Base-by-base conservation (phyloP, 345 rosid species). In the Theobroma cacao region DNA sequence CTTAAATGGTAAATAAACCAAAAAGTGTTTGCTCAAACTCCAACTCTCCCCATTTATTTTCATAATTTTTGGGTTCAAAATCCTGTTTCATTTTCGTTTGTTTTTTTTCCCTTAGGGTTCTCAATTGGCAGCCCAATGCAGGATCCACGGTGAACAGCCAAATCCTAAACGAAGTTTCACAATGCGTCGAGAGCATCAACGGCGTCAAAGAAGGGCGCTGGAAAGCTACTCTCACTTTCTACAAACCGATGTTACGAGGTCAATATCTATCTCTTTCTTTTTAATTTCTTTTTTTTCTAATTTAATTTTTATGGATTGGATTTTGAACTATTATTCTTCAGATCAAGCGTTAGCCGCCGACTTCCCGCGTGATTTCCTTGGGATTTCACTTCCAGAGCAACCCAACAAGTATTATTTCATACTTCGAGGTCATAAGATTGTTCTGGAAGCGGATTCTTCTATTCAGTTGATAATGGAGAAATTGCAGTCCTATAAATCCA, bases 381-480 rank as follows among this genome's bases (percentile, higher is more conserved):
- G 98, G 77, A 86, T 95, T 17, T 86, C 90, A 58, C 64, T 95
- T 1, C 91, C 92, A 3, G 97, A 95, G 84, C 90, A 90, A 83
- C 96, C 99, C 3, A 84, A 79, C 72, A 95, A 92, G 90, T 92
- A 89, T 74, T 92, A 90, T 65, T 93, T 95, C 84, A 84, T 94
- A 22, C 88, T 92, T 50, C 87, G 92, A 47, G 84, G 72, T 52
- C 96, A 91, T 72, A 87, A 91, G 84, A 84, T 94, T 26, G 91
- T 95, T 7, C 75, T 92, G 1, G 98, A 95, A 74, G 90, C 95
- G 0, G 99, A 93, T 86, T 84, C 93, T 2, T 85, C 96, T 2
- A 91, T 95, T 80, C 98, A 92, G 75, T 79, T 80, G 58, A 93
- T 93, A 34, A 95, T 95, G 99, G 99, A 95, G 91, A 95, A 92